Conservation (phyloP, 768 basidiomycete genomes). For the Suillus fuscotomentosus region DNA sequence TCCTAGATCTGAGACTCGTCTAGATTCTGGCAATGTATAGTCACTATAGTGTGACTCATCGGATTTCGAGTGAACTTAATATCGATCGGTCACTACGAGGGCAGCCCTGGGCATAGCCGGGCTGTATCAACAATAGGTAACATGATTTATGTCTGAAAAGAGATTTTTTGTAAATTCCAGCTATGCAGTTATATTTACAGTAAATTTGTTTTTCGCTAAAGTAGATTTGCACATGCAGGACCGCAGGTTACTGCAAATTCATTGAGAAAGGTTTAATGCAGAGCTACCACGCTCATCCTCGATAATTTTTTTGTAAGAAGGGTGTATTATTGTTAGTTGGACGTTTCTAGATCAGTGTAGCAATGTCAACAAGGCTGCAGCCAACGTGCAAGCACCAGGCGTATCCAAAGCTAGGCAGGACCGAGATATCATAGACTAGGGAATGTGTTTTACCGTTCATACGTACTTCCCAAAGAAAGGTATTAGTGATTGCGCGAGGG, state of each 20-base stretch:
- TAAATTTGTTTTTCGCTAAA: background rate
- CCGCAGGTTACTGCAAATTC: background rate
- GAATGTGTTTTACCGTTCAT: constrained; percentile 26
- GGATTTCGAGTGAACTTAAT: background rate
- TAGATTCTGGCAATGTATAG: no score
- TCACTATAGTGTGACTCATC: no score
- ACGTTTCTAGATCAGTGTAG: background rate
- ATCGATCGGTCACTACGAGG: background rate
- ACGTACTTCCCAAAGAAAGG: constrained; percentile 88
- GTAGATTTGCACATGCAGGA: background rate
- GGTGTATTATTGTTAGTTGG: background rate
- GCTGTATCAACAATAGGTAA: background rate
- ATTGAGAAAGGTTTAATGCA: background rate
- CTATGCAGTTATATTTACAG: background rate
- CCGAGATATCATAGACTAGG: background rate
- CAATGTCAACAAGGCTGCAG: background rate
- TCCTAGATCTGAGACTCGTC: no score
- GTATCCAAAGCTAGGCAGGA: background rate
- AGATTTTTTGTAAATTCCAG: no score
- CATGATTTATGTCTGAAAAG: background rate
- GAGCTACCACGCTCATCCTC: background rate
- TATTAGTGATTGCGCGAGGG: constrained; percentile 93
- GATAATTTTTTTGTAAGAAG: background rate
- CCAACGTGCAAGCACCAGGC: background rate
- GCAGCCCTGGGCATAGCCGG: no score